Evolutionary conservation across 2,329 filamentous ascomycete genomes (phyloP).

Genomic region (Exophiala bonariae): DNA sequence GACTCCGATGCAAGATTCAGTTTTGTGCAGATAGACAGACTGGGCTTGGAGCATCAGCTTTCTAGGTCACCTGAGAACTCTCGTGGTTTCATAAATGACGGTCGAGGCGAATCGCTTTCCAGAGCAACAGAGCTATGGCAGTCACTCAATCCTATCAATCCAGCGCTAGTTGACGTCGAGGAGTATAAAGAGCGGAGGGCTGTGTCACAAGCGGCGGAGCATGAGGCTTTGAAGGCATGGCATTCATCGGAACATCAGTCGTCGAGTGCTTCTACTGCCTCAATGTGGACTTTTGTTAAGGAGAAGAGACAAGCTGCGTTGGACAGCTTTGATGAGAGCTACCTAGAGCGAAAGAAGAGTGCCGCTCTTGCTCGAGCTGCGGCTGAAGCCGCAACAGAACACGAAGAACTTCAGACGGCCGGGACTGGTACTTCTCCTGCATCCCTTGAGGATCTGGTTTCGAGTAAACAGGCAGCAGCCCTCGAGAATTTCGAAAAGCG

Average conservation of each 20-base stretch:
- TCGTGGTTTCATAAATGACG: too few relatives aligned
- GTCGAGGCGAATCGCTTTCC: too few relatives aligned
- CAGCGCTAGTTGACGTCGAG: slow-evolving; percentile 3
- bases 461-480: slow-evolving; percentile 4
- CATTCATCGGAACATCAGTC: not conserved
- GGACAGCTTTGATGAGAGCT: slow-evolving; percentile 4
- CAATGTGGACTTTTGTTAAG: slow-evolving; percentile 15
- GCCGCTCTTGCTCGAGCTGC: slow-evolving; percentile 6
- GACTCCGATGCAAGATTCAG: too few relatives aligned
- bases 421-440: not conserved
- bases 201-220: slow-evolving; percentile 9
- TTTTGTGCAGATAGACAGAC: slow-evolving; percentile 17
- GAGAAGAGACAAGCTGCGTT: slow-evolving; percentile 12
- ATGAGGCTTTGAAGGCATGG: slow-evolving; percentile 9
- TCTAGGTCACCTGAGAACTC: too few relatives aligned
- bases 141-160: slow-evolving; percentile 6
- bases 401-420: slow-evolving; percentile 3
- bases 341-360: not conserved
- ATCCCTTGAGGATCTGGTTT: slow-evolving; percentile 2
- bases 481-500: slow-evolving; percentile 10
- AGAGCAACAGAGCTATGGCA: slow-evolving; percentile 1
- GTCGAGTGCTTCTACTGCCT: not conserved
- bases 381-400: slow-evolving; percentile 3
- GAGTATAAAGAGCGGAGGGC: slow-evolving; percentile 5
- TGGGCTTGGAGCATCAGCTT: slow-evolving; percentile 18